phyloP scores from a whole-genome alignment of 176 grass and related monocot genomes.

The Oryza longistaminata region DNA sequence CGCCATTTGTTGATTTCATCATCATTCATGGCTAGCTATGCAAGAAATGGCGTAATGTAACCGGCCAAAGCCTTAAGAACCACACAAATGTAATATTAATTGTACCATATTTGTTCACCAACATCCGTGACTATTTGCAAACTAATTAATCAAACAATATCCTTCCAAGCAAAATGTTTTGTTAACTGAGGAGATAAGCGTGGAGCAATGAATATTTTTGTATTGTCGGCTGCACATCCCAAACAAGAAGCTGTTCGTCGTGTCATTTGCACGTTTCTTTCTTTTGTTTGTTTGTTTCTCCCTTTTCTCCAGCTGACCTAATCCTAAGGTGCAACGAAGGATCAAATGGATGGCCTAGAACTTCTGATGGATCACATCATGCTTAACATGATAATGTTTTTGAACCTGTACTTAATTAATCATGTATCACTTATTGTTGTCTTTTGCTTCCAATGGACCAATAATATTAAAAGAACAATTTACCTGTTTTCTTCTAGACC shows the following conservation, averaged over 20 bases:
- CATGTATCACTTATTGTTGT: not conserved
- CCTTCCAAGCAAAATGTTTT: not conserved
- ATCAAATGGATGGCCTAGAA: constrained; percentile 16
- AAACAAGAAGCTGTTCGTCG: not conserved
- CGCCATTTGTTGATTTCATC: not conserved
- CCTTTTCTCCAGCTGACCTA: constrained; percentile 14
- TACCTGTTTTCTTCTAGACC: not conserved
- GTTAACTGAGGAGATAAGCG: constrained; percentile 36
- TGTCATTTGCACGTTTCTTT: not conserved
- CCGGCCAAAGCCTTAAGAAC: constrained; percentile 31
- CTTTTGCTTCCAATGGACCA: not conserved
- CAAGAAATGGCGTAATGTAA: not conserved
- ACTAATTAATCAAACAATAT: constrained; percentile 22
- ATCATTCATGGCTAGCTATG: not conserved
- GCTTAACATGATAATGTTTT: not conserved
- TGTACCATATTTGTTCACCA: constrained; percentile 33
- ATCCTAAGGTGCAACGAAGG: constrained; percentile 4
- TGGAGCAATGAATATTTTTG: constrained; percentile 6
- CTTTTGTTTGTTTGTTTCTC: not conserved
- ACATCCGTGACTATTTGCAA: not conserved
- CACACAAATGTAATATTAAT: not conserved
- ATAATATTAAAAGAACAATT: not conserved
- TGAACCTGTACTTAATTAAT: constrained; percentile 3
- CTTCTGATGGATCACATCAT: not conserved
- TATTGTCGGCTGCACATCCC: not conserved